Evolutionary conservation across 2,329 filamentous ascomycete species (phyloP).

Genomic region (Fusarium oxysporum): DNA sequence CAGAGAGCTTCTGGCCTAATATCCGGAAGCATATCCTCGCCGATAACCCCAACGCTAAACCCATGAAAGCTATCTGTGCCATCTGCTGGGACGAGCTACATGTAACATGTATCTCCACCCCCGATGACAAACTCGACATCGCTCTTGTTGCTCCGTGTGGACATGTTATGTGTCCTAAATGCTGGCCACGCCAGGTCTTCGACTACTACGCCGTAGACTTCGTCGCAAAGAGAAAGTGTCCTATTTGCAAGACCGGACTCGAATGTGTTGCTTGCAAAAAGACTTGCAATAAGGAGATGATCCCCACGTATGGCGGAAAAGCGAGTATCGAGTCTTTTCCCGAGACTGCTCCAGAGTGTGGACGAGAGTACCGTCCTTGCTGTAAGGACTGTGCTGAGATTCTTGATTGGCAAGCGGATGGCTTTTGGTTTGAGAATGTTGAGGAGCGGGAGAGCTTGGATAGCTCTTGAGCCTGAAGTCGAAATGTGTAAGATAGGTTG

Average conservation of each 20-base stretch:
- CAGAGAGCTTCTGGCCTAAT: slow-evolving; percentile 2
- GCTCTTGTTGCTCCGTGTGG: slow-evolving; percentile 5
- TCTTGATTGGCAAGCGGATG: rapidly evolving
- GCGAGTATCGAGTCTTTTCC: neutral
- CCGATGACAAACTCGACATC: neutral
- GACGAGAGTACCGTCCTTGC: neutral
- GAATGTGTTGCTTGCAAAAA: neutral
- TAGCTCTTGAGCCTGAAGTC: neutral
- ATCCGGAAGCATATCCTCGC: neutral
- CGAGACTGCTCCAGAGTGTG: neutral
- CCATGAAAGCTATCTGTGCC: neutral
- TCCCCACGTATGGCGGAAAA: neutral
- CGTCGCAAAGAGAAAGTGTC: neutral
- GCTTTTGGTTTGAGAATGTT: neutral
- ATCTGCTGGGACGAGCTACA: neutral
- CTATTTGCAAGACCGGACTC: neutral
- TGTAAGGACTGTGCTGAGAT: neutral
- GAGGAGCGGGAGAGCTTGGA: neutral
- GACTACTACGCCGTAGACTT: neutral
- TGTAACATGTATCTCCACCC: neutral
- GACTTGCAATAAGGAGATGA: neutral
- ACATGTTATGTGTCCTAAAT: slow-evolving; percentile 7
- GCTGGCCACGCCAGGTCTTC: slow-evolving; percentile 2
- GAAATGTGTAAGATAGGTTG: neutral
- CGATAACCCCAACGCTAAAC: neutral